These are phyloP conservation scores for Diutina catenulata DNA, from an alignment of 1,139 yeast genomes.

Conservation along the genomic window DNA sequence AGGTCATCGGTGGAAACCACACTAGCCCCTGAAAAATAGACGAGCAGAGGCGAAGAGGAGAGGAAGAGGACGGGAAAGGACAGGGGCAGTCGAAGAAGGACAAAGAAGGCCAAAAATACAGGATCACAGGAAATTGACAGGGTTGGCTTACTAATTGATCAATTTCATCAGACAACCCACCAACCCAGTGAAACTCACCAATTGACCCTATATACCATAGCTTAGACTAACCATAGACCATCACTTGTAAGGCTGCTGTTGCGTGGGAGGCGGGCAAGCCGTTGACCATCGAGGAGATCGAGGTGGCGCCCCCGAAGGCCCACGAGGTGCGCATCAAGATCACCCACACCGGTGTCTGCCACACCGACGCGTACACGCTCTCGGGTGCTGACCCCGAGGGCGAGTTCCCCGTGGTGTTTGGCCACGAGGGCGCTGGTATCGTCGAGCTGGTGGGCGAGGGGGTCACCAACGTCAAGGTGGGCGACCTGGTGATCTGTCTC, in stretches of 20 bases:
- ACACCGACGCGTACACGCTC: conserved; percentile 94
- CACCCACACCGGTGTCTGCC: conserved; percentile 88
- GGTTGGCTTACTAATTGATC: too few species aligned
- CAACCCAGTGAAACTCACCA: neutral
- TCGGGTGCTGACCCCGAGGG: conserved; percentile 97
- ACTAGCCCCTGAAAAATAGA: too few species aligned
- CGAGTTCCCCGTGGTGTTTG: conserved; percentile 81
- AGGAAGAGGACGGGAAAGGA: too few species aligned
- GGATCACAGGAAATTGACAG: too few species aligned
- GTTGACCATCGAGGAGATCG: conserved; percentile 71
- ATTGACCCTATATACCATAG: neutral
- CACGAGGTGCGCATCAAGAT: conserved; percentile 94
- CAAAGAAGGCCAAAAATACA: too few species aligned
- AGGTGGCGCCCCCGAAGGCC: conserved; percentile 88
- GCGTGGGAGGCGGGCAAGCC: conserved; percentile 96
- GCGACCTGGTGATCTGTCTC: conserved; percentile 83
- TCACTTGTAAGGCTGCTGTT: conserved; percentile 89
- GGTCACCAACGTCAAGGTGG: conserved; percentile 72
- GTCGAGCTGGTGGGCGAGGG: conserved; percentile 92
- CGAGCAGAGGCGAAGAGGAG: too few species aligned
- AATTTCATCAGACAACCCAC: neutral
- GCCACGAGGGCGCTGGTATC: conserved; percentile 96
- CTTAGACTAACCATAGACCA: conserved; percentile 30
- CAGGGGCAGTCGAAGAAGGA: too few species aligned
- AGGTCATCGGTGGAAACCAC: too few species aligned